Conservation (phyloP, 495 filamentous ascomycete genomes). For the Penicillium waksmanii region DNA sequence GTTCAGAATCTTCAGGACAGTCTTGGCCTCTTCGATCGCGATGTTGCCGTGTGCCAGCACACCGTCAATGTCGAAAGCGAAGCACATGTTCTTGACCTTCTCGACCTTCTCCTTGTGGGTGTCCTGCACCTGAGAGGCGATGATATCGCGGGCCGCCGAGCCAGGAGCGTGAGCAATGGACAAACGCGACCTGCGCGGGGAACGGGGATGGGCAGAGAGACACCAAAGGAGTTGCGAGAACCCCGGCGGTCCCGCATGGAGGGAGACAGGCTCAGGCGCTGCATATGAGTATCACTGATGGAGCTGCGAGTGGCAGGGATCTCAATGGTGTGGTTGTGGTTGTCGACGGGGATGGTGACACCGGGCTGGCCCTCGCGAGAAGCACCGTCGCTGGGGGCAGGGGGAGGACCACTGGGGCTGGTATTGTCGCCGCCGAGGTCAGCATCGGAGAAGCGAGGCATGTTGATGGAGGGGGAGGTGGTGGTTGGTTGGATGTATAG, state of each 20-base stretch:
- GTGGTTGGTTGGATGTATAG: constrained; percentile 1
- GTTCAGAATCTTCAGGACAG: constrained; percentile 82
- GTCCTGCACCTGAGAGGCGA: constrained; percentile 74
- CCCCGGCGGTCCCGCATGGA: constrained; percentile 67
- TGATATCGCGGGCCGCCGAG: constrained; percentile 66
- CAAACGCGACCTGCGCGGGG: constrained; percentile 69
- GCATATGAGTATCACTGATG: constrained; percentile 74
- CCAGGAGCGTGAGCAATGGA: constrained; percentile 40
- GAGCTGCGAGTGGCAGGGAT: constrained; percentile 72
- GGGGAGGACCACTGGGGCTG: constrained; percentile 18
- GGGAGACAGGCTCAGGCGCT: constrained; percentile 67
- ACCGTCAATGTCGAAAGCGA: constrained; percentile 92
- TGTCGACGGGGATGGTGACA: constrained; percentile 51
- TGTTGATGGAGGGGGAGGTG: constrained; percentile 38
- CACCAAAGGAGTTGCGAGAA: constrained; percentile 80
- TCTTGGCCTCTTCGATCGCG: constrained; percentile 78
- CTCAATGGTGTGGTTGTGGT: constrained; percentile 62
- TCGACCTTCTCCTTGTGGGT: constrained; percentile 67
- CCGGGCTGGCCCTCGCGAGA: constrained; percentile 28
- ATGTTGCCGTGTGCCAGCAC: constrained; percentile 80
- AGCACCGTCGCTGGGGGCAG: constrained; percentile 28
- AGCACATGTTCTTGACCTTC: constrained; percentile 72
- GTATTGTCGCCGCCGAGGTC: constrained; percentile 52
- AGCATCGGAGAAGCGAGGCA: constrained; percentile 65
- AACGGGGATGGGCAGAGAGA: constrained; percentile 76